These are phyloP conservation scores for Aspergillus aculeatinus DNA, from an alignment of 2,329 filamentous ascomycete species.

Conservation along the genomic window DNA sequence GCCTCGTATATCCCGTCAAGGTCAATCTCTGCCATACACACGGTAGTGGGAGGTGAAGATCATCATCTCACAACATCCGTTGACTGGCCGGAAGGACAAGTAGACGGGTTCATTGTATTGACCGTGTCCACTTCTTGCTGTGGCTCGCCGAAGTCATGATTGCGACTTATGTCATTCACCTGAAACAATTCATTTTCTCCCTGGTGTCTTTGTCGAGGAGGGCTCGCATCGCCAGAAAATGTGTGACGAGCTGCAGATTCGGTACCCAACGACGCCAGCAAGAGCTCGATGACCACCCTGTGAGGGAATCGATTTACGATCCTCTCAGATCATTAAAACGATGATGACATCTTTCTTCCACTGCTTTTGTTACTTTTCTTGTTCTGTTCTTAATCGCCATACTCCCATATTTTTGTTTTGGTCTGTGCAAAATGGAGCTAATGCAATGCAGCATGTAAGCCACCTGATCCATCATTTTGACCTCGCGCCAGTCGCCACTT, in stretches of 20 bases:
- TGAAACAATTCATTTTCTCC: background rate
- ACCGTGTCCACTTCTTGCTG: background rate
- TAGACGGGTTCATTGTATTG: background rate
- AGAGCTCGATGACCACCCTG: too few species aligned
- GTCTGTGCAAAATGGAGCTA: background rate
- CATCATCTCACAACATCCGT: background rate
- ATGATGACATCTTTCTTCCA: background rate
- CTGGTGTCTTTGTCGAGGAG: background rate
- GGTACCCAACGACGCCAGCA: background rate
- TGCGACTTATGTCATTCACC: background rate
- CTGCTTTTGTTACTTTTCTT: background rate
- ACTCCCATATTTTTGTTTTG: background rate
- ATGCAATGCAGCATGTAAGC: constrained; percentile 7
- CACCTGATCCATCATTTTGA: constrained; percentile 4
- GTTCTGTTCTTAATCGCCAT: background rate
- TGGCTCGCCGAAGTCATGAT: background rate
- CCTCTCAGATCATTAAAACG: background rate
- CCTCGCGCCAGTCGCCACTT: background rate
- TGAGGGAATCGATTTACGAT: background rate
- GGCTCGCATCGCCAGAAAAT: background rate
- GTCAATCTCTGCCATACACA: background rate
- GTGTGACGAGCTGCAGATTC: background rate
- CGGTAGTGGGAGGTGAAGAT: background rate
- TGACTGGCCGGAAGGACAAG: background rate
- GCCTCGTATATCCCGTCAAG: background rate